phyloP scores from a whole-genome alignment of 257 asterid species.

The Jacaranda mimosifolia region DNA sequence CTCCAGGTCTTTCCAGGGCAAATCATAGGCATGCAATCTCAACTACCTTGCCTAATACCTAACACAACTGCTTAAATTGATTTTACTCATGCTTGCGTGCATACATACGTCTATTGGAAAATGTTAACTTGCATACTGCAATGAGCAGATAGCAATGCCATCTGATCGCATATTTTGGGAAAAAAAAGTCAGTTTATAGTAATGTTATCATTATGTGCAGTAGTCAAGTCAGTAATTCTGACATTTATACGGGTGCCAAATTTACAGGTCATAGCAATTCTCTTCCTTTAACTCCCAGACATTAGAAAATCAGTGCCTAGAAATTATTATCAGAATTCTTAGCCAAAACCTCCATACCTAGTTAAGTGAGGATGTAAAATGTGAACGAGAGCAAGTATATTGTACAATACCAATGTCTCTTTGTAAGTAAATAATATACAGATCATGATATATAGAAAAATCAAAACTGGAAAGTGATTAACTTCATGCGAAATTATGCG shows the following conservation, averaged over 20 bases:
- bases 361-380: constrained; percentile 3
- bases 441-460: background rate
- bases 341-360: constrained; percentile 14
- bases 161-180: background rate
- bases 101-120: no score
- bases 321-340: constrained; percentile 18
- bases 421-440: background rate
- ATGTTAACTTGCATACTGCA: no score
- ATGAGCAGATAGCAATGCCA: no score
- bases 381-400: background rate
- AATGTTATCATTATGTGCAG: constrained; percentile 10
- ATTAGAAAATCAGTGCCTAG: constrained; percentile 22
- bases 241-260: constrained; percentile 2
- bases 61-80: no score
- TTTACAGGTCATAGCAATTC: constrained; percentile 1
- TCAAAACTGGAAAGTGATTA: background rate
- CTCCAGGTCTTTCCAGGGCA: no score
- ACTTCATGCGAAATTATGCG: background rate
- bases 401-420: background rate
- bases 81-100: no score
- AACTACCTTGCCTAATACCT: no score
- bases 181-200: constrained; percentile 15
- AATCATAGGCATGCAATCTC: no score
- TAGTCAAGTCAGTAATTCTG: constrained; percentile 23
- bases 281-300: constrained; percentile 3